Conservation (phyloP, 1,284 basidiomycete genomes). For the Leucoagaricus sp. region DNA sequence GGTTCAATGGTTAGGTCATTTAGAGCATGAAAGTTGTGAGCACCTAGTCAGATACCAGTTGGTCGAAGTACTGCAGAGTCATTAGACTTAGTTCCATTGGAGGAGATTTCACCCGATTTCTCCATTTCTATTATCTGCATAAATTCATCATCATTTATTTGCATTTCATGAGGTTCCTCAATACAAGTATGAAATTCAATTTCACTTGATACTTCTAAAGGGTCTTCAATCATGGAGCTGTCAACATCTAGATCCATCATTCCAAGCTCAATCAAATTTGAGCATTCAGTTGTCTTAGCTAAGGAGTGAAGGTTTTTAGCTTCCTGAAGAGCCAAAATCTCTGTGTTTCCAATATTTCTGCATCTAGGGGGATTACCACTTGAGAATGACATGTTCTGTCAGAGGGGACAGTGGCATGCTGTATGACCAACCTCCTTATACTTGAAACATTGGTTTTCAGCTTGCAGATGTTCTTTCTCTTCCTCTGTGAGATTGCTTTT, state of each 20-base stretch:
- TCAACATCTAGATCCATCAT: neutral
- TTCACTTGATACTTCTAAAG: constrained; percentile 17
- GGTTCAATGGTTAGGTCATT: neutral
- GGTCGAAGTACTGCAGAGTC: neutral
- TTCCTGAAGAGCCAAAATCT: no score
- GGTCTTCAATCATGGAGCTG: no score
- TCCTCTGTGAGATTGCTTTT: no score
- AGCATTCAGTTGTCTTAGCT: no score
- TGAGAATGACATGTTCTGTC: neutral
- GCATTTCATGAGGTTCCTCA: neutral
- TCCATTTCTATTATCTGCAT: no score
- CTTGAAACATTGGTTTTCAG: constrained; percentile 19
- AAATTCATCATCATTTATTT: no score
- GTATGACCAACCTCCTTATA: constrained; percentile 20
- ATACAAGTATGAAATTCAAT: no score
- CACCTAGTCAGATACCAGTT: neutral
- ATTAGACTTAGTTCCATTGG: neutral
- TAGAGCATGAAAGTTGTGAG: neutral
- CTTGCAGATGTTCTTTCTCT: constrained; percentile 5
- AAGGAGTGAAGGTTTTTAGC: no score
- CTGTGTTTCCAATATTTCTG: no score
- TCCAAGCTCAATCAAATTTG: no score
- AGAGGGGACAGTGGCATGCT: neutral
- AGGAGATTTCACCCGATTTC: neutral
- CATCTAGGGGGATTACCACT: no score